A percentile compares a stretch with the other conserved stretches of the same genome.
These are phyloP conservation scores for Geosmithia flava DNA, from an alignment of 2,329 filamentous ascomycete species.

Conservation along the genomic window DNA sequence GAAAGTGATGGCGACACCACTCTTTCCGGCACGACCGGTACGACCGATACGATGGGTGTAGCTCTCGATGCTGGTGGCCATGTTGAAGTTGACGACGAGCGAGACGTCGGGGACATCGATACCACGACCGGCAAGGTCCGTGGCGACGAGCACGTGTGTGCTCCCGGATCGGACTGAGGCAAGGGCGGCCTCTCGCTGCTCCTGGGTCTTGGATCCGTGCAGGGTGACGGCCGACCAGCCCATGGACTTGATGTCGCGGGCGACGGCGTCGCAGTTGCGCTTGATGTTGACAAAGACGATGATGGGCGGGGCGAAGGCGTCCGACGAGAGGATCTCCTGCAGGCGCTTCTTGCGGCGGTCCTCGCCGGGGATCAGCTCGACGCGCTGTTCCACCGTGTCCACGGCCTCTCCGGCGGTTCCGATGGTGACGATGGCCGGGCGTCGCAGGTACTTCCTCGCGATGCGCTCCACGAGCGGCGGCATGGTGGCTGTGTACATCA, in stretches of 20 bases:
- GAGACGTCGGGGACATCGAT: conserved; percentile 93
- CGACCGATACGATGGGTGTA: conserved; percentile 96
- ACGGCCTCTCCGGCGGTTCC: conserved; percentile 92
- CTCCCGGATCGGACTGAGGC: conserved; percentile 69
- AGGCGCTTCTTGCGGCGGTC: conserved; percentile 95
- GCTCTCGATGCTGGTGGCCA: conserved; percentile 83
- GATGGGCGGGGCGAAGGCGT: conserved; percentile 76
- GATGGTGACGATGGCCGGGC: conserved; percentile 88
- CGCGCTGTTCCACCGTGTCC: conserved; percentile 93
- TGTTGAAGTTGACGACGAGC: conserved; percentile 97
- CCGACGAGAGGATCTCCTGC: conserved; percentile 72
- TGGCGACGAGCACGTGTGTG: conserved; percentile 85
- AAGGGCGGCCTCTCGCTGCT: conserved; percentile 89
- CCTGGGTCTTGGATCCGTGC: conserved; percentile 93
- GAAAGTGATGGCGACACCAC: conserved; percentile 92
- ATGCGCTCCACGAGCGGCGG: conserved; percentile 84
- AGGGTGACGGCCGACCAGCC: conserved; percentile 83
- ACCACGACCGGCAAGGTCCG: conserved; percentile 90
- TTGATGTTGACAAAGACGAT: conserved; percentile 99
- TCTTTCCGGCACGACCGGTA: conserved; percentile 95
- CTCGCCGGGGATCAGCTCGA: conserved; percentile 82
- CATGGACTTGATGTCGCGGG: conserved; percentile 86
- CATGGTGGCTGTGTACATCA: conserved; percentile 99
- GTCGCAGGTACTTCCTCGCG: conserved; percentile 88
- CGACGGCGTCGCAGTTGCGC: conserved; percentile 92